These are phyloP conservation scores for Penicillium canariense DNA, from an alignment of 495 filamentous ascomycete genomes.

Conservation along the genomic window DNA sequence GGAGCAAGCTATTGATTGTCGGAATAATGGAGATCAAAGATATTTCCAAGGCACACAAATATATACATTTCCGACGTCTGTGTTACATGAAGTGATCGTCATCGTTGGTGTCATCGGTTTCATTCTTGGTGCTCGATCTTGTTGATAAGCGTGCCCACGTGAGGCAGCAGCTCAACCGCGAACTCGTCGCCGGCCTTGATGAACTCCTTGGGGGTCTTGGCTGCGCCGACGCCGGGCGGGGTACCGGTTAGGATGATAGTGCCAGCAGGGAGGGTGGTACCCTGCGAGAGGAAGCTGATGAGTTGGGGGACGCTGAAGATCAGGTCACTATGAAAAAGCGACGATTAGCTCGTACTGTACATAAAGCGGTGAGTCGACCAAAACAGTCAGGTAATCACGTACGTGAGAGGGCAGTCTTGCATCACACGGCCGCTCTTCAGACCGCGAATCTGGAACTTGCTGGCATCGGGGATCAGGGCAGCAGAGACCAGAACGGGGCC, in stretches of 20 bases:
- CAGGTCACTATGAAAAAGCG: constrained; percentile 54
- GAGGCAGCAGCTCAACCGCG: constrained; percentile 51
- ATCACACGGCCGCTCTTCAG: constrained; percentile 66
- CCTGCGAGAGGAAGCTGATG: constrained; percentile 71
- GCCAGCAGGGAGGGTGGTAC: constrained; percentile 75
- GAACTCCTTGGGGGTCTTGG: constrained; percentile 55
- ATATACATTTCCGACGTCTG: background rate
- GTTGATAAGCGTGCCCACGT: constrained; percentile 42
- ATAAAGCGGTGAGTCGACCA: too few relatives aligned
- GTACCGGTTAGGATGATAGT: constrained; percentile 87
- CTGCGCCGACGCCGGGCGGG: constrained; percentile 50
- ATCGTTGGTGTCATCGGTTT: background rate
- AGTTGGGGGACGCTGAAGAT: constrained; percentile 75
- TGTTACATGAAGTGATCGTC: background rate
- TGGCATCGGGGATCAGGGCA: constrained; percentile 59
- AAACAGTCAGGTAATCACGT: constrained; percentile 25
- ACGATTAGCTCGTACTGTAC: background rate
- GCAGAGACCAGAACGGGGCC: constrained; percentile 57
- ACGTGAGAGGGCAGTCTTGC: constrained; percentile 61
- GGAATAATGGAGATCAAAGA: background rate
- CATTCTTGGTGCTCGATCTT: constrained; percentile 35
- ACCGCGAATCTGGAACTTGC: constrained; percentile 60
- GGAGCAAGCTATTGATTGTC: background rate
- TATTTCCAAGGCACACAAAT: background rate
- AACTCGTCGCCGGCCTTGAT: constrained; percentile 61